Base-by-base conservation (phyloP, 2,329 filamentous ascomycete genomes). In the Graphium sp. region DNA sequence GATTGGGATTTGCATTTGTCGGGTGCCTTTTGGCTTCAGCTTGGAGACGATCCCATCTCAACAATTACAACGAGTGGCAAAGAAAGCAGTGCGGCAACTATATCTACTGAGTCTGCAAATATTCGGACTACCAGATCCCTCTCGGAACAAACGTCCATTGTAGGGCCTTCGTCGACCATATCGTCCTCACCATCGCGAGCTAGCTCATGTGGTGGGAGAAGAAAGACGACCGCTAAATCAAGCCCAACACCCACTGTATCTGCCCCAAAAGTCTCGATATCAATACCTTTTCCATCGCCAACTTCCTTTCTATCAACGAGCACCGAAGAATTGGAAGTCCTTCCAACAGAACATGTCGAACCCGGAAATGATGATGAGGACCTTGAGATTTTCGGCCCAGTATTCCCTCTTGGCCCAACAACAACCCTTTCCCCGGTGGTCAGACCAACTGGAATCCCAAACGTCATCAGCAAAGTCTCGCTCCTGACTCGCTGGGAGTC, bases 1-100 rank as follows among this genome's bases (percentile, higher is more conserved):
- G 34, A 36, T 23, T 36, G 34, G 34, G 32, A 36, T 13, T 23
- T 36, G 18, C 33, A 25, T 21, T 28, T 36, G 8, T 38, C 36
- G 4, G 34, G 36, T 23, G n/a, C 34, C 11, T 39, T 39, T 23
- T 26, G 29, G 2, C 28, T 39, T n/a, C 33, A 38, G 24, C 29
- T 31, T 4, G 34, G 35, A 4, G 29, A 35, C 5, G 29, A 39
- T 14, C 30, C n/a, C n/a, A n/a, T n/a, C n/a, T n/a, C n/a, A n/a
- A n/a, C n/a, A n/a, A n/a, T n/a, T n/a, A n/a, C n/a, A n/a, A n/a
- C n/a, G n/a, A n/a, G n/a, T n/a, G n/a, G n/a, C n/a, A n/a, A n/a
- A n/a, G n/a, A n/a, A n/a, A n/a, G n/a, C n/a, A n/a, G n/a, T n/a
- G n/a, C n/a, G n/a, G n/a, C n/a, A n/a, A n/a, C n/a, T n/a, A n/a